Conservation (phyloP, 805 yeast species). For the Blastobotrys peoriensis region DNA sequence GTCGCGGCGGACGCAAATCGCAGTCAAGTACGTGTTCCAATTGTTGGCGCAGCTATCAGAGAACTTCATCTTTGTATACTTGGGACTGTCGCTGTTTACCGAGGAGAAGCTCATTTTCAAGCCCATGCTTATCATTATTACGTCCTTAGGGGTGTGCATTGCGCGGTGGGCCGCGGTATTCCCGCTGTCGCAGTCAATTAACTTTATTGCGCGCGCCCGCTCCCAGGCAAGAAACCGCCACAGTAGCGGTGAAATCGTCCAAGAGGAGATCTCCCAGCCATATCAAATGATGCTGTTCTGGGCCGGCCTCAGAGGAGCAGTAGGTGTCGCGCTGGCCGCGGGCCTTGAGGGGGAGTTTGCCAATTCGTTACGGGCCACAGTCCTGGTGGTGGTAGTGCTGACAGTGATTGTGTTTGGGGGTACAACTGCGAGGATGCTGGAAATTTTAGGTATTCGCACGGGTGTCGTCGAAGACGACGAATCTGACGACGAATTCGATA, state of each 20-base stretch:
- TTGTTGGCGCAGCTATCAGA: slow-evolving; percentile 91
- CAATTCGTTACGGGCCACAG: slow-evolving; percentile 84
- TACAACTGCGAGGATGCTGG: slow-evolving; percentile 97
- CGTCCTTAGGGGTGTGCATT: slow-evolving; percentile 84
- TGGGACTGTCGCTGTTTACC: slow-evolving; percentile 91
- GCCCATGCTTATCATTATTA: slow-evolving; percentile 84
- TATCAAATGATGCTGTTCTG: slow-evolving; percentile 99
- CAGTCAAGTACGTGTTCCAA: slow-evolving; percentile 92
- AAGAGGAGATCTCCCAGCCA: slow-evolving; percentile 89
- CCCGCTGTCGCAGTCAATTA: slow-evolving; percentile 80
- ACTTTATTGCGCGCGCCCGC: slow-evolving; percentile 65
- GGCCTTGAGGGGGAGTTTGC: slow-evolving; percentile 94
- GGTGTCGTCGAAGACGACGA: slow-evolving; percentile 81
- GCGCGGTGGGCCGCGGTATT: slow-evolving; percentile 98
- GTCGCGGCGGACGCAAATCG: slow-evolving; percentile 95
- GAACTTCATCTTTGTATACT: slow-evolving; percentile 90
- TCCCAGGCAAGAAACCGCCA: slow-evolving; percentile 34
- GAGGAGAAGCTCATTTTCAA: slow-evolving; percentile 93
- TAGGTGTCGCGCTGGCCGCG: slow-evolving; percentile 97
- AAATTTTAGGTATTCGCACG: slow-evolving; percentile 83
- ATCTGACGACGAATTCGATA: slow-evolving; percentile 92
- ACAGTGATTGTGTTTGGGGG: slow-evolving; percentile 98
- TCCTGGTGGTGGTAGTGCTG: slow-evolving; percentile 89
- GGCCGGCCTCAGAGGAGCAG: slow-evolving; percentile 99
- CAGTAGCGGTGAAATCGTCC: slow-evolving; percentile 31